Percentiles rank a stretch among this genome's conserved stretches.
Conservation (phyloP, 257 asterid species). For the Fraxinus excelsior region DNA sequence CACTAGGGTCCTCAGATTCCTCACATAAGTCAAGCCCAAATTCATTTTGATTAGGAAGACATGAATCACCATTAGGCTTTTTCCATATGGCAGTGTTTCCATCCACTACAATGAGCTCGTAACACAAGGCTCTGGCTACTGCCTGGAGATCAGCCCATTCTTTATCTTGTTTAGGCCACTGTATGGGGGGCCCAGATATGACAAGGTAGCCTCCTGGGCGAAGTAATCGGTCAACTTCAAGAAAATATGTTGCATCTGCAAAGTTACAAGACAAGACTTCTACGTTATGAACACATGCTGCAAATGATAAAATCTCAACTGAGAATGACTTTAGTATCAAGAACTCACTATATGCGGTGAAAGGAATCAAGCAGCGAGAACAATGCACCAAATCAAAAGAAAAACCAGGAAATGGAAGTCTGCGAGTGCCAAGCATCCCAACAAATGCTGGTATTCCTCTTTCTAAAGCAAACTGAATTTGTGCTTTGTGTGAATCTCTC, state of each 20-base stretch:
- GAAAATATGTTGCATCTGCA: conserved; percentile 94
- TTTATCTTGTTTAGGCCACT: conserved; percentile 93
- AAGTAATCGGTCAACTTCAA: conserved; percentile 94
- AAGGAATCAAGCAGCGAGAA: conserved; percentile 94
- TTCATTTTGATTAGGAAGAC: conserved; percentile 81
- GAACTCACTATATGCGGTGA: conserved; percentile 87
- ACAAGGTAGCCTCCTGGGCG: conserved; percentile 98
- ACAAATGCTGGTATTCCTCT: conserved; percentile 95
- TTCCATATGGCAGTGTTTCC: conserved; percentile 98
- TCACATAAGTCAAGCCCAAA: conserved; percentile 75
- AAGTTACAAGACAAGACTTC: conserved; percentile 21
- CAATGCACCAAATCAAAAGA: conserved; percentile 96
- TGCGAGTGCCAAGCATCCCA: conserved; percentile 96
- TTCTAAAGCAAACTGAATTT: conserved; percentile 95
- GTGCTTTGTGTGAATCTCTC: conserved; percentile 93
- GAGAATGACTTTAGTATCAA: background rate
- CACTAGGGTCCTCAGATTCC: conserved; percentile 76
- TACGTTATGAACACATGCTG: conserved; percentile 25
- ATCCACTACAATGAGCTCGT: conserved; percentile 87
- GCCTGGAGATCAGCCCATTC: conserved; percentile 99
- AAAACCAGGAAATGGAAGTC: conserved; percentile 92
- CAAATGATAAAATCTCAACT: conserved; percentile 5
- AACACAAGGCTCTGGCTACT: conserved; percentile 84
- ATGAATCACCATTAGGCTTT: conserved; percentile 74
- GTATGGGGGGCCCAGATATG: conserved; percentile 96